Conservation (phyloP, 148 eudicot genomes). For the Rhododendron simsii region DNA sequence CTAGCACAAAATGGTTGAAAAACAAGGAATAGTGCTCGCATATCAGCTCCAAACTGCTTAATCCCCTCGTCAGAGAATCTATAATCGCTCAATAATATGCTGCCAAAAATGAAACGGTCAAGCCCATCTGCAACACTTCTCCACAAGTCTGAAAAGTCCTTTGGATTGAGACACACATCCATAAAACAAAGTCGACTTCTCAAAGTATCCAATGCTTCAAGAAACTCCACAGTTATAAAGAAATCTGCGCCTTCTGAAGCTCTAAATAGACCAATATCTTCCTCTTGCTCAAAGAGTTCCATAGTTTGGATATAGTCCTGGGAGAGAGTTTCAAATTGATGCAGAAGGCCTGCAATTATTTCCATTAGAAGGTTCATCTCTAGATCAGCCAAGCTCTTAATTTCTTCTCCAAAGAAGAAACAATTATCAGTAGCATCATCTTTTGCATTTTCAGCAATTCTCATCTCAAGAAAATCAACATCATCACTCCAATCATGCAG, state of each 20-base stretch:
- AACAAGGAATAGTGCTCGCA: constrained; percentile 36
- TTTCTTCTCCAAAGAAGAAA: constrained; percentile 44
- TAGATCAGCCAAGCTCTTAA: constrained; percentile 38
- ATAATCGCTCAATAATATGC: constrained; percentile 19
- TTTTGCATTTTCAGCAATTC: constrained; percentile 25
- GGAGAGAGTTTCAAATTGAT: constrained; percentile 31
- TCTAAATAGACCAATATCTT: constrained; percentile 1
- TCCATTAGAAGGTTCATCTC: constrained; percentile 45
- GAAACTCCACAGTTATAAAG: constrained; percentile 31
- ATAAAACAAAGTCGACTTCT: constrained; percentile 31
- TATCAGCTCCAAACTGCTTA: constrained; percentile 30
- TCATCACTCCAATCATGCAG: constrained; percentile 49
- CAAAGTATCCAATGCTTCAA: constrained; percentile 37
- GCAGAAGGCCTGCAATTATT: constrained; percentile 35
- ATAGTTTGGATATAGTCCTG: constrained; percentile 24
- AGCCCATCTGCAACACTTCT: constrained; percentile 52
- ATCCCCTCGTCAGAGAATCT: constrained; percentile 30
- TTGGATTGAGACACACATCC: constrained; percentile 32
- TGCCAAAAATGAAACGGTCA: constrained; percentile 39
- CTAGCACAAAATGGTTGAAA: constrained; percentile 42
- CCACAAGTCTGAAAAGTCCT: constrained; percentile 47
- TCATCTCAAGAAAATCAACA: constrained; percentile 43
- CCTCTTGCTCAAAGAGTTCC: constrained; percentile 17
- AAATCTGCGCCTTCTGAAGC: constrained; percentile 6
- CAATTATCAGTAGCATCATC: constrained; percentile 5